Evolutionary conservation across 176 grass and related monocot species (phyloP), one percentile per base, ranked within the genome.

Genomic region (Puya raimondii): DNA sequence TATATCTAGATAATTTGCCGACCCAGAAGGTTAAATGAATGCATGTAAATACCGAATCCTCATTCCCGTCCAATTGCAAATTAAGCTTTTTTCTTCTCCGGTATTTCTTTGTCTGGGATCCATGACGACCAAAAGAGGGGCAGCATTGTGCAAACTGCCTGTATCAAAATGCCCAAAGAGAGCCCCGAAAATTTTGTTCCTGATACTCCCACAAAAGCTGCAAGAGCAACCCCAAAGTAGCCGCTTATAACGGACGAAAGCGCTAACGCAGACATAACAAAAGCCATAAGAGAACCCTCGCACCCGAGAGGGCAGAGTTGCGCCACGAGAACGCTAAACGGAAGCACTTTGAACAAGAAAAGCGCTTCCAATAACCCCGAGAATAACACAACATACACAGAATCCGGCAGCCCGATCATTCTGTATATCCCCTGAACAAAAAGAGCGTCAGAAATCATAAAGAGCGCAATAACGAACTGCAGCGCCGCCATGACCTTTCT

Each of bases 281-380:
- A 99, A 18, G 95, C 90, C 95, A 99, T 94, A 59, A 99, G 70
- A 0, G 95, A 99, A 0, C 85, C 95, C 77, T 99, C 95, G 11
- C 95, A 99, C 6, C 90, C 90, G 61, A 70, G 23, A 18, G 95
- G 90, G 72, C 95, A 99, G 23, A 91, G 74, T 74, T 82, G 86
- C 77, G 90, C 85, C 17, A 99, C 70, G 52, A 86, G 81, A 75
- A 94, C 82, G 23, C 80, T 94, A 80, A 87, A 93, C 6, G 95
- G 90, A 2, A 99, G 78, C 10, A 91, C 78, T 76, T 99, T 99
- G 64, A 88, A 83, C 27, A 84, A 71, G 9, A 94, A 70, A 64
- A 85, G 80, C 53, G 82, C 87, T 73, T 99, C 95, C 9, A 82
- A 67, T 64, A 99, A 53, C 8, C 95, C 95, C 0, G 95, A 99